Evolutionary conservation across 2,329 filamentous ascomycete species (phyloP), one percentile per base, ranked within the genome.

Genomic region (Sclerotinia nivalis): DNA sequence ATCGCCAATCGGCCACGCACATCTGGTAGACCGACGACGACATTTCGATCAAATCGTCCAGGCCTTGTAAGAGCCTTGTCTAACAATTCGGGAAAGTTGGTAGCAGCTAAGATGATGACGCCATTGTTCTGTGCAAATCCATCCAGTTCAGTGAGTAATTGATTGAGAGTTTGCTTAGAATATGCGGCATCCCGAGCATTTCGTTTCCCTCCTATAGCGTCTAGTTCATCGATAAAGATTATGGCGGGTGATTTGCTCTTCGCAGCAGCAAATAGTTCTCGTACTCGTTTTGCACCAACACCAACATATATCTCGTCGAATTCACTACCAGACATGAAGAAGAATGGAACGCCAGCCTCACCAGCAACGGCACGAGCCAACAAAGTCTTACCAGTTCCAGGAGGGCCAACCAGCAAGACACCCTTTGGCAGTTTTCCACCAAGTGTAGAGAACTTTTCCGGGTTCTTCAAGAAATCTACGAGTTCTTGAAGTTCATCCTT

Each of bases 261-360:
- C 73, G 95, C 95, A 69, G 91, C 89, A 59, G 85, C 83, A 80
- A 97, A 97, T n/a, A 97, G 87, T 72, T 97, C 96, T 71, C 96
- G 93, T 62, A 99, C 95, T 77, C 96, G 92, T 85, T 99, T 97
- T 59, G 93, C 93, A 78, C 94, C 93, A 68, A 99, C 96, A 78
- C 96, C 96, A 49, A 99, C 96, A 78, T 97, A 99, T 66, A 99
- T 91, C 81, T 99, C 96, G 78, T 99, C 96, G 78, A 99, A 99
- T 80, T 99, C 96, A 70, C 93, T 97, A 65, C 96, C 96, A 78
- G 96, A 99, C 95, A 99, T 98, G 86, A 97, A 99, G 86, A 98
- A 99, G 86, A 99, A 99, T 1, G 96, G 96, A 25, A 99, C 96
- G 69, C 95, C 96, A 68, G 96, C 94, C 83, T 99, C 96, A 66